Percentiles rank a stretch among this genome's conserved stretches.
phyloP scores from a whole-genome alignment of 106 monocot species.

The Acanthochlamys bracteata region DNA sequence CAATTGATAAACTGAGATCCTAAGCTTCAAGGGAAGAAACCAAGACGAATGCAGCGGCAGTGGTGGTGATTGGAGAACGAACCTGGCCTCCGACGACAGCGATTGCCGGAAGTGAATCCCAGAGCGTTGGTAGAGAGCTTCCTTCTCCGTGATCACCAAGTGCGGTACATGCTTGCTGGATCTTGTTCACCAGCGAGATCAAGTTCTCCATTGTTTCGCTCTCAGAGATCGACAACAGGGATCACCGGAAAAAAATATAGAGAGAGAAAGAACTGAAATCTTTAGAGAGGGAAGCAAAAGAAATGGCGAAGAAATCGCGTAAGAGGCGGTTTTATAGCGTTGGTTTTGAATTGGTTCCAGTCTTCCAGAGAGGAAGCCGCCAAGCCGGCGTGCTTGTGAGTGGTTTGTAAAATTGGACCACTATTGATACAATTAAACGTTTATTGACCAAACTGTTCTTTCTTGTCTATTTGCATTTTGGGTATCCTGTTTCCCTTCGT shows the following conservation, averaged over 20 bases:
- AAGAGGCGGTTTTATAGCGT: neutral
- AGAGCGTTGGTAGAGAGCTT: slow-evolving; percentile 44
- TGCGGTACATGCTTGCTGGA: slow-evolving; percentile 48
- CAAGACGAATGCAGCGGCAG: too few species aligned
- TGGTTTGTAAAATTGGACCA: too few species aligned
- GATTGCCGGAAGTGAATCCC: slow-evolving; percentile 46
- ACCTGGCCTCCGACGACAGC: slow-evolving; percentile 60
- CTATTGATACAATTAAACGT: too few species aligned
- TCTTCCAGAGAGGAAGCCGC: neutral
- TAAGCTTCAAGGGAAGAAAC: neutral
- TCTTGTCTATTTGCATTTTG: too few species aligned
- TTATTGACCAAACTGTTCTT: too few species aligned
- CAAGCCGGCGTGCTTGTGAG: too few species aligned
- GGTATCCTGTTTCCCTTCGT: too few species aligned
- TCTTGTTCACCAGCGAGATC: slow-evolving; percentile 50
- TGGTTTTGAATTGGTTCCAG: neutral
- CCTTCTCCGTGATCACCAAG: slow-evolving; percentile 54
- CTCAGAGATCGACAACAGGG: neutral
- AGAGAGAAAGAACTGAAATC: neutral
- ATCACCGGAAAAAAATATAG: neutral
- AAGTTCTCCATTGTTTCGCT: slow-evolving; percentile 31
- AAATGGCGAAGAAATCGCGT: neutral
- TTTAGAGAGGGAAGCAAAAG: neutral
- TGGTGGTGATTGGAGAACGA: slow-evolving; percentile 1
- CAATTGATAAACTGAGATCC: neutral